Percentiles rank a stretch among this genome's conserved stretches.
Evolutionary conservation across 495 filamentous ascomycete species (phyloP).

Genomic region (Aspergillus conjunctus): DNA sequence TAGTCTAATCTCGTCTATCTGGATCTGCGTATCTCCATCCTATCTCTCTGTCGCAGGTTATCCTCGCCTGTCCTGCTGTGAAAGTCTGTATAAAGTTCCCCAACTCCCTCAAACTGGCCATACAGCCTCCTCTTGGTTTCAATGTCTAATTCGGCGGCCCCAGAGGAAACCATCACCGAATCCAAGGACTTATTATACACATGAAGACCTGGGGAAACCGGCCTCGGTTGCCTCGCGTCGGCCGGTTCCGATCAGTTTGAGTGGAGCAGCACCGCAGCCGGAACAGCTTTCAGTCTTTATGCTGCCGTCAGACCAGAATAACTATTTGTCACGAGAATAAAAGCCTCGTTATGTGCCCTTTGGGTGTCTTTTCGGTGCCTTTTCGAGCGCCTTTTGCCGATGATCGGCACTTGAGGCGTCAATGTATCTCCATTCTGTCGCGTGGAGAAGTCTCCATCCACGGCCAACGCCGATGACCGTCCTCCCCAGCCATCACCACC

Average conservation of each 20-base stretch:
- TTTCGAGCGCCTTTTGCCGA: not conserved
- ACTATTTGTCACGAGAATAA: not conserved
- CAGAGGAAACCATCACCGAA: too few relatives aligned
- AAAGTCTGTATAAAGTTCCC: too few relatives aligned
- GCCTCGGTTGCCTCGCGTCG: constrained; percentile 2
- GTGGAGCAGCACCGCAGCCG: not conserved
- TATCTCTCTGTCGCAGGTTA: too few relatives aligned
- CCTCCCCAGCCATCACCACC: not conserved
- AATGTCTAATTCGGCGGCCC: too few relatives aligned
- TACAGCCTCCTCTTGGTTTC: too few relatives aligned
- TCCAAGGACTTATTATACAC: not conserved
- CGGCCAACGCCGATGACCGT: constrained; percentile 7
- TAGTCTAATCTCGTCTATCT: too few relatives aligned
- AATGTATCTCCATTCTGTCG: not conserved
- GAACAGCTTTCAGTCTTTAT: not conserved
- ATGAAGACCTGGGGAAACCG: not conserved
- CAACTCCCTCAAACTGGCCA: too few relatives aligned
- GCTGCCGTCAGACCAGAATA: not conserved
- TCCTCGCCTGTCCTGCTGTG: too few relatives aligned
- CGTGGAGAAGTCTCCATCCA: not conserved
- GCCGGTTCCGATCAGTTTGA: not conserved
- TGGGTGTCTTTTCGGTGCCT: not conserved
- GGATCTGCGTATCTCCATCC: too few relatives aligned
- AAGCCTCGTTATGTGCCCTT: not conserved
- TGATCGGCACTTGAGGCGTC: not conserved